Evolutionary conservation across 2,329 filamentous ascomycete species (phyloP), one percentile per base, ranked within the genome.

Genomic region (Thelonectria discophora): DNA sequence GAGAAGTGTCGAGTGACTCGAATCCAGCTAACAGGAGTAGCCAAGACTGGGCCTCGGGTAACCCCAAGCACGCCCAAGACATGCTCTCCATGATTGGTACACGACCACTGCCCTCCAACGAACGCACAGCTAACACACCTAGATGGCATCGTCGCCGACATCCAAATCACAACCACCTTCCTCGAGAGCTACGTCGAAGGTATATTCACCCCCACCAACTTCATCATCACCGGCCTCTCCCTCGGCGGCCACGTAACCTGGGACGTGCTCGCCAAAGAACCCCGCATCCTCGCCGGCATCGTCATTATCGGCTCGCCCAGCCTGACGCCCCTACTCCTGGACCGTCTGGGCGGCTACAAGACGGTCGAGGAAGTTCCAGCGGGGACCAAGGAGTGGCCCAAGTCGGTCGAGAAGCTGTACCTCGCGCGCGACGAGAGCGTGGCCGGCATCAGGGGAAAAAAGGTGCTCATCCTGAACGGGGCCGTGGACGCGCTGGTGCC

Each of bases 161-260:
- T 48, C 15, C 17, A 55, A 32, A 47, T 34, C 4, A 48, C 10
- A 15, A 20, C 48, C 43, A 55, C 53, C 7, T 55, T 55, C 21
- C 53, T 55, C 15, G 53, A 55, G 20, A 48, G 43, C 32, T 55
- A 55, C 43, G 53, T 55, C 15, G 43, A 55, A n/a, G 43, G 18
- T 0, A 18, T 40, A 2, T 55, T 55, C 32, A 55, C 20, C 1
- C 53, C 53, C 2, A 55, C 39, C 20, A 21, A 39, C 20, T 55
- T 48, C 20, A 48, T 55, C 30, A 34, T 48, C 15, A 55, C 53
- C 11, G 53, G 53, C 3, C 8, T 48, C 11, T 55, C 53, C 3
- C 9, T 55, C 8, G 53, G 43, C 39, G 53, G 53, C n/a, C 53
- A 48, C n/a, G 43, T 20, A 5, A 40, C 43, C 13, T 55, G 43